Conservation (phyloP, 169 alveolate species). For the Plasmodium gonderi region DNA sequence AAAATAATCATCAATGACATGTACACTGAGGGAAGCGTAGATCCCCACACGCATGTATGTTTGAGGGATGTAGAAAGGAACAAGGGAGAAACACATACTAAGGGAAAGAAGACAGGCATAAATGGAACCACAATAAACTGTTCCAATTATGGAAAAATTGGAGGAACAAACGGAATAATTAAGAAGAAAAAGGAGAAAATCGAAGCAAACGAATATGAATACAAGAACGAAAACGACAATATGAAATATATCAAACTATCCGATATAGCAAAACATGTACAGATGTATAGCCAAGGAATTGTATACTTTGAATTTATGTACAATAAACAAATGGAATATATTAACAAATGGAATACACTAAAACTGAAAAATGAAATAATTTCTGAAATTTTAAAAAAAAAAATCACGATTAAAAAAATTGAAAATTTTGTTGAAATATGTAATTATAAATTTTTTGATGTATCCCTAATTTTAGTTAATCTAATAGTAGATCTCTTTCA, state of each 20-base stretch:
- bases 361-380: constrained; percentile 71
- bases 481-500: constrained; percentile 44
- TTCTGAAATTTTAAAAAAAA: constrained; percentile 44
- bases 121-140: neutral
- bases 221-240: neutral
- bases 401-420: constrained; percentile 14
- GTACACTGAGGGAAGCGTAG: constrained; percentile 3
- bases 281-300: constrained; percentile 32
- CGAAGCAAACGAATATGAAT: neutral
- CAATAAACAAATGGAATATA: constrained; percentile 45
- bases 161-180: neutral
- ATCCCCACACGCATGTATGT: constrained; percentile 4
- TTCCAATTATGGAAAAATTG: neutral
- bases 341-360: constrained; percentile 53
- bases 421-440: constrained; percentile 19
- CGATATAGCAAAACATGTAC: constrained; percentile 4
- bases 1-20: constrained; percentile 52
- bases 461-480: constrained; percentile 8
- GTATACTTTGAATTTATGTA: constrained; percentile 56
- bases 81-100: neutral
- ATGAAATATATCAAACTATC: constrained; percentile 66
- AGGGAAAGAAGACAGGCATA: neutral
- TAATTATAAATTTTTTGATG: constrained; percentile 35
- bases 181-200: neutral
- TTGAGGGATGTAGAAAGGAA: neutral